These are phyloP conservation scores for Vachellia collinsii DNA, from an alignment of 306 rosid species.

Conservation along the genomic window DNA sequence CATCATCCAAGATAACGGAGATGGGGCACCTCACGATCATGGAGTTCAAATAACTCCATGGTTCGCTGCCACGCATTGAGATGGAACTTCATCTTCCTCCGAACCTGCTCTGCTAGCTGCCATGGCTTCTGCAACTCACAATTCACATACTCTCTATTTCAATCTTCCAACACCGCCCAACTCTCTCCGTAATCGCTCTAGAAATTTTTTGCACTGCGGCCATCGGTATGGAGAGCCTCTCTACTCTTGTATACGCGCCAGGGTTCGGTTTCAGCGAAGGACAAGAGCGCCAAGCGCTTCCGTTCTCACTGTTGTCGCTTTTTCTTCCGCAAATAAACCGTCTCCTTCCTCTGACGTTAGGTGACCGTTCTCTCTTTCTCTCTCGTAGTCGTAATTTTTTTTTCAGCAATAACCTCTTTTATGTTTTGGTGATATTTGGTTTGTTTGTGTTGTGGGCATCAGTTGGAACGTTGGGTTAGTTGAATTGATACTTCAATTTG, in stretches of 20 bases:
- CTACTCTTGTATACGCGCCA: constrained; percentile 2
- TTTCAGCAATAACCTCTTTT: neutral
- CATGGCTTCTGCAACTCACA: constrained; percentile 34
- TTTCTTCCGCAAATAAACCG: constrained; percentile 77
- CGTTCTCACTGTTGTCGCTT: constrained; percentile 45
- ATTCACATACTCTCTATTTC: constrained; percentile 38
- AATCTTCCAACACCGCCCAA: constrained; percentile 39
- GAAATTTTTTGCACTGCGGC: constrained; percentile 25
- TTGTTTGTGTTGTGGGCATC: neutral
- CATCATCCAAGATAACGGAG: constrained; percentile 51
- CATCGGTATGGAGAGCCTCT: constrained; percentile 22
- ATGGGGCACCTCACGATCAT: constrained; percentile 28
- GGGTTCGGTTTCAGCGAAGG: neutral
- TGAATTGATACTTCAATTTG: constrained; percentile 9
- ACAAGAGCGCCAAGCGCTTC: constrained; percentile 33
- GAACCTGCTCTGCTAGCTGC: neutral
- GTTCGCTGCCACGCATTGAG: neutral
- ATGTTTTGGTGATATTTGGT: neutral
- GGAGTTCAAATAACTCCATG: neutral
- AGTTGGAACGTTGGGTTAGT: constrained; percentile 5
- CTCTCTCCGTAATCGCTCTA: constrained; percentile 13
- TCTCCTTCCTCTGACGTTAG: constrained; percentile 68
- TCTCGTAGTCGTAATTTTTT: neutral
- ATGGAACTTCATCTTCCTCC: neutral
- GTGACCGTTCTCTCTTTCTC: constrained; percentile 42